phyloP scores from a whole-genome alignment of 2,329 filamentous ascomycete species.

The Alternaria consortialis region DNA sequence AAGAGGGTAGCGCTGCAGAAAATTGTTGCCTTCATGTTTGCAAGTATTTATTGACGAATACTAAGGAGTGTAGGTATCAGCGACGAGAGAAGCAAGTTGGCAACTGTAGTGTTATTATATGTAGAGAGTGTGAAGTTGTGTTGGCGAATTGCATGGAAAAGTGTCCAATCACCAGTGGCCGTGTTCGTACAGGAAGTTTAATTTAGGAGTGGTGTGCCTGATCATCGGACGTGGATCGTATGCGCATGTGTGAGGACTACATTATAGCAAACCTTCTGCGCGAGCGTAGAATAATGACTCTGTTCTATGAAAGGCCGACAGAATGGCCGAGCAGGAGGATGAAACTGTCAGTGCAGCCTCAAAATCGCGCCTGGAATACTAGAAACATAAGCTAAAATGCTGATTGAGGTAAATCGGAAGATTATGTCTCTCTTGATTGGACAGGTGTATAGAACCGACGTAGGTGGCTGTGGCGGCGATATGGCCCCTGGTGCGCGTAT shows the following conservation, averaged over 20 bases:
- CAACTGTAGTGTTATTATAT: background rate
- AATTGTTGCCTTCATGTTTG: background rate
- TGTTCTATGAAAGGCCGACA: background rate
- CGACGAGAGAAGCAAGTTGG: background rate
- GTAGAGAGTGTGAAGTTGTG: background rate
- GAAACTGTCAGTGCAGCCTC: background rate
- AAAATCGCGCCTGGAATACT: background rate
- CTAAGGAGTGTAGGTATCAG: background rate
- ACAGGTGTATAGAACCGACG: background rate
- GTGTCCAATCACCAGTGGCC: background rate
- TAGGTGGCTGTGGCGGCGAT: background rate
- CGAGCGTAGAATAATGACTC: constrained; percentile 3
- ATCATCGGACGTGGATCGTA: background rate
- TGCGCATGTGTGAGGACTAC: background rate
- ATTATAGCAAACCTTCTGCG: constrained; percentile 1
- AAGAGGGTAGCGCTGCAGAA: background rate
- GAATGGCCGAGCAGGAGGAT: background rate
- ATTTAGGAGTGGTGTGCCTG: background rate
- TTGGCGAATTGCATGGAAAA: background rate
- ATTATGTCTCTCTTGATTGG: background rate
- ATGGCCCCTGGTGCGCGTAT: background rate
- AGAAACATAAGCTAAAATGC: background rate
- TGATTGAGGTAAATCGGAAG: background rate
- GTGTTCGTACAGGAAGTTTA: background rate
- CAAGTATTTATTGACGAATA: background rate